These are phyloP conservation scores for Globisporangium cederbergense DNA, from an alignment of 352 stramenopile species.

Conservation along the genomic window DNA sequence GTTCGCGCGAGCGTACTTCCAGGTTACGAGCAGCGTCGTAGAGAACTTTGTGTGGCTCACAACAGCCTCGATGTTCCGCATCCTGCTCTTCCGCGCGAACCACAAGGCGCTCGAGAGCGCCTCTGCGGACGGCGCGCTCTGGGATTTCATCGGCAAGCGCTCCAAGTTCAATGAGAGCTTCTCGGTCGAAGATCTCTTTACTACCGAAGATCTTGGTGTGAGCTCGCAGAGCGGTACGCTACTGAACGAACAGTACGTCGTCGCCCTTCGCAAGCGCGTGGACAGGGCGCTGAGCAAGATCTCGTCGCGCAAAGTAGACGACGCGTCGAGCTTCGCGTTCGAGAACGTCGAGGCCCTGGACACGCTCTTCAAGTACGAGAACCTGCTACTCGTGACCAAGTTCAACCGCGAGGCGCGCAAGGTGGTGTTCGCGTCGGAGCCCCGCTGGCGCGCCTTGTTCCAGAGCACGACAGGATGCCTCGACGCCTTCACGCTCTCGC, in stretches of 20 bases:
- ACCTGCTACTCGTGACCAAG: constrained; percentile 40
- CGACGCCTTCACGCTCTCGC: constrained; percentile 51
- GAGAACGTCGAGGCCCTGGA: constrained; percentile 44
- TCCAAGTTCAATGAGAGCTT: constrained; percentile 8
- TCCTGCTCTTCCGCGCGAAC: constrained; percentile 46
- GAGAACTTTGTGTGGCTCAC: constrained; percentile 46
- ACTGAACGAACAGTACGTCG: constrained; percentile 47
- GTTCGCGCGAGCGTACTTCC: constrained; percentile 31
- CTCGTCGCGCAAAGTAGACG: constrained; percentile 24
- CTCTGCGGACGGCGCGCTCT: constrained; percentile 28
- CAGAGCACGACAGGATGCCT: constrained; percentile 34
- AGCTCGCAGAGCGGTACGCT: constrained; percentile 21
- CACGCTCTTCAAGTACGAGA: constrained; percentile 43
- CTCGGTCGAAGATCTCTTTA: constrained; percentile 22
- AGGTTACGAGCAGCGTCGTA: constrained; percentile 38
- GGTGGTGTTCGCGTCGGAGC: constrained; percentile 37
- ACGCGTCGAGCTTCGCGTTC: constrained; percentile 23
- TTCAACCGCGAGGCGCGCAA: constrained; percentile 31
- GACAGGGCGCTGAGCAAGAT: constrained; percentile 32
- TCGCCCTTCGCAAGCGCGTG: constrained; percentile 31
- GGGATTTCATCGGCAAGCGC: constrained; percentile 23
- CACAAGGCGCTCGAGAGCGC: constrained; percentile 24
- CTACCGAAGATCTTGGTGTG: constrained; percentile 14
- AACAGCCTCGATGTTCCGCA: constrained; percentile 43
- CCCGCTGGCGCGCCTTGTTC: constrained; percentile 43